A percentile compares a stretch with the other conserved stretches of the same genome.
phyloP scores from a whole-genome alignment of 257 asterid genomes.

The Solanum rostratum region DNA sequence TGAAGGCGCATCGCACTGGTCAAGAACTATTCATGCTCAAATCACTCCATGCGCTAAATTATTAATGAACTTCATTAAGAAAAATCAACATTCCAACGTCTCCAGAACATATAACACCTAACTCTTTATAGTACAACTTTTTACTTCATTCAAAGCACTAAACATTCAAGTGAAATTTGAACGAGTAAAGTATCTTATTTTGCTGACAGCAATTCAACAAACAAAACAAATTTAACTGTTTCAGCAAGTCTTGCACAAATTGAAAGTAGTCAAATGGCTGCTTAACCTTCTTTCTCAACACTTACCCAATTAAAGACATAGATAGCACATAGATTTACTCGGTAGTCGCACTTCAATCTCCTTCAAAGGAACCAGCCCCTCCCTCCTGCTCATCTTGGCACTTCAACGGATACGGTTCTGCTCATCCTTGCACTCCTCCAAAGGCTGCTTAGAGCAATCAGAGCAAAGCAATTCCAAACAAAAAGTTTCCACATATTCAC shows the following conservation, averaged over 20 bases:
- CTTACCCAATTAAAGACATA: background rate
- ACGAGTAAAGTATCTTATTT: background rate
- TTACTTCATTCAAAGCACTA: background rate
- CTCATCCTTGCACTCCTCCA: constrained; percentile 8
- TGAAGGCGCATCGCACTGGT: background rate
- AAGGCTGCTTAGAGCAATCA: constrained; percentile 34
- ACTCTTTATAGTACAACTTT: background rate
- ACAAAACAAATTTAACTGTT: background rate
- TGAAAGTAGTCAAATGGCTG: background rate
- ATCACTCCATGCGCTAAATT: background rate
- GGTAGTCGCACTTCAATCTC: background rate
- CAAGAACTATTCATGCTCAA: background rate
- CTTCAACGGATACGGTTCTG: constrained; percentile 11
- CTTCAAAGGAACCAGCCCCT: constrained; percentile 2
- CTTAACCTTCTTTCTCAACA: background rate
- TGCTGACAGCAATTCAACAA: background rate
- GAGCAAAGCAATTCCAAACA: constrained; percentile 57
- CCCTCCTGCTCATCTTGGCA: constrained; percentile 15
- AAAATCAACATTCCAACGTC: background rate
- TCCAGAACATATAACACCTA: background rate
- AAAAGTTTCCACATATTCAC: constrained; percentile 64
- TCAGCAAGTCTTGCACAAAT: background rate
- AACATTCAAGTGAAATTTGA: background rate
- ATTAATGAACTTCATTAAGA: background rate
- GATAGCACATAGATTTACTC: background rate